These are phyloP conservation scores for Spinacia oleracea DNA, from an alignment of 179 eudicot species.

Conservation along the genomic window DNA sequence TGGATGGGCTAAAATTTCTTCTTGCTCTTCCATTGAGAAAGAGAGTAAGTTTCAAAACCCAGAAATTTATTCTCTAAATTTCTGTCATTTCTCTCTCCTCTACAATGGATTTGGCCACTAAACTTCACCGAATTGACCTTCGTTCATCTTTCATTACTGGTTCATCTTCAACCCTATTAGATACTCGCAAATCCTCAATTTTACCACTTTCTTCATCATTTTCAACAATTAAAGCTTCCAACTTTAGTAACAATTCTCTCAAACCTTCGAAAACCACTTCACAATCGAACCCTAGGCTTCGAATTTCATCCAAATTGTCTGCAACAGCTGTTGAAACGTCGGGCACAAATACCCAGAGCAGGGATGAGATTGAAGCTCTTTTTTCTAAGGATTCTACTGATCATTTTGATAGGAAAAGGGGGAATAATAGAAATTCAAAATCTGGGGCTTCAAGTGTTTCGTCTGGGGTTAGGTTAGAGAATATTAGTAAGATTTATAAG, in stretches of 20 bases:
- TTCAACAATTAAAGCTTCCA: constrained; percentile 34
- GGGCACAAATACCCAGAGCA: constrained; percentile 27
- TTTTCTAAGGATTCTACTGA: constrained; percentile 48
- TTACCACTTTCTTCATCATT: constrained; percentile 39
- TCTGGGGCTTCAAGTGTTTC: constrained; percentile 83
- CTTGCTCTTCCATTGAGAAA: constrained; percentile 8
- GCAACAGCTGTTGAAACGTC: constrained; percentile 52
- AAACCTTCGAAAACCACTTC: constrained; percentile 22
- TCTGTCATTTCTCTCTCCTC: constrained; percentile 7
- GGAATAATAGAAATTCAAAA: constrained; percentile 44
- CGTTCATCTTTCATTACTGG: constrained; percentile 63
- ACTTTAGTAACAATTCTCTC: constrained; percentile 27
- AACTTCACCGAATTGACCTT: constrained; percentile 58
- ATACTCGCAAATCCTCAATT: constrained; percentile 36
- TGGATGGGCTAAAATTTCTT: constrained; percentile 10
- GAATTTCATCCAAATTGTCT: constrained; percentile 45
- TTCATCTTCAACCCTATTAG: constrained; percentile 32
- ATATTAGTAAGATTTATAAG: constrained; percentile 71
- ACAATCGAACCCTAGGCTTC: constrained; percentile 36
- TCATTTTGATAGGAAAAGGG: constrained; percentile 37
- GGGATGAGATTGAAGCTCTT: constrained; percentile 72
- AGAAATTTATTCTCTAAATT: background rate
- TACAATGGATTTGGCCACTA: constrained; percentile 45
- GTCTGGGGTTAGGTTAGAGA: constrained; percentile 85
- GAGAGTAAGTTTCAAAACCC: background rate